These are phyloP conservation scores for Metschnikowia matae DNA, from an alignment of 805 yeast species.

Conservation along the genomic window DNA sequence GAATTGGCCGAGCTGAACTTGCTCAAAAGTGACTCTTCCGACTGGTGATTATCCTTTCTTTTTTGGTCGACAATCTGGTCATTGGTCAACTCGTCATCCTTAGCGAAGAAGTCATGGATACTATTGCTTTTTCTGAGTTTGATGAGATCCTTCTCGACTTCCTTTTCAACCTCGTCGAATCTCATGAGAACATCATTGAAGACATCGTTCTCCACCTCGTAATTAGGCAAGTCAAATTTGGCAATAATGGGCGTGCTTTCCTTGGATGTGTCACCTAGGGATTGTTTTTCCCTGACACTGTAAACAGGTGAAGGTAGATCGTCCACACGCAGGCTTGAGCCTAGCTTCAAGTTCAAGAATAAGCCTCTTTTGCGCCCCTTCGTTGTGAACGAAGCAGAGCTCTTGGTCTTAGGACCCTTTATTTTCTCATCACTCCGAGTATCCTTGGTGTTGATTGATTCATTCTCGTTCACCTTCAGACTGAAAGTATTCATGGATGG, in stretches of 20 bases:
- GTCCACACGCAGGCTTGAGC: constrained; percentile 1
- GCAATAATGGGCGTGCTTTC: not conserved
- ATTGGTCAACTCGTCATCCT: constrained; percentile 39
- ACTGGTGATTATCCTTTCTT: constrained; percentile 23
- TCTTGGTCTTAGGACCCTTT: not conserved
- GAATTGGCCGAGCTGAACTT: constrained; percentile 1
- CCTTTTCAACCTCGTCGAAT: constrained; percentile 18
- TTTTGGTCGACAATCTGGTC: constrained; percentile 41
- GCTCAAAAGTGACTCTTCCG: constrained; percentile 15
- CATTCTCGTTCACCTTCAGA: not conserved
- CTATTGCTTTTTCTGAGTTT: constrained; percentile 7
- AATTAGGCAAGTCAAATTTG: constrained; percentile 14
- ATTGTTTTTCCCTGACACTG: constrained; percentile 5
- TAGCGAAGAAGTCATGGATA: constrained; percentile 26
- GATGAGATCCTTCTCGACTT: constrained; percentile 14
- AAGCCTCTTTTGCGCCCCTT: not conserved
- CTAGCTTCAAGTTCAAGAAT: constrained; percentile 3
- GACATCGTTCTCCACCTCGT: constrained; percentile 13
- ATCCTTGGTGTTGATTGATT: not conserved
- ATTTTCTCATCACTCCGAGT: not conserved
- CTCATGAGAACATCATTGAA: constrained; percentile 16
- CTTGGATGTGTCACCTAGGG: not conserved
- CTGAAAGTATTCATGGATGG: not conserved
- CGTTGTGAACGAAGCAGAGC: not conserved
- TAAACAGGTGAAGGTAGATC: constrained; percentile 6